Evolutionary conservation across 176 grass and related monocot genomes (phyloP).

Genomic region (Stipa capillata): DNA sequence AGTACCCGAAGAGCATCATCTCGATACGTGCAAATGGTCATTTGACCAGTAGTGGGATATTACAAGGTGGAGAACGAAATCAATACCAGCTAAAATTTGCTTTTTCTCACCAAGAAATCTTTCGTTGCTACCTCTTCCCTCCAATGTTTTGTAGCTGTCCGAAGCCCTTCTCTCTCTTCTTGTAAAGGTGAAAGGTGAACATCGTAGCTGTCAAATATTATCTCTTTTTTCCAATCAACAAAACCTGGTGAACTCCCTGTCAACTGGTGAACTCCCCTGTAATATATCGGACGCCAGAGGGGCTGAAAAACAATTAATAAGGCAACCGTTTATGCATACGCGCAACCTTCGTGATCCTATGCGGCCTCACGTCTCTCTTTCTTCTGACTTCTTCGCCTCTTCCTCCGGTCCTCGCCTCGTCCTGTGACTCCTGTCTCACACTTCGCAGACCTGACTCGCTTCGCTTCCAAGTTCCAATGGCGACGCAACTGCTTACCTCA

Average conservation of each 20-base stretch:
- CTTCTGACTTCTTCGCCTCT: slow-evolving; percentile 34
- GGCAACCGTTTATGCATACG: not conserved
- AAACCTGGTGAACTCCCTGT: too few species aligned
- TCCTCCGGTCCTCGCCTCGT: slow-evolving; percentile 17
- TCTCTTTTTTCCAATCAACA: too few species aligned
- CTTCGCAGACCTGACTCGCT: slow-evolving; percentile 30
- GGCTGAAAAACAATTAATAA: not conserved
- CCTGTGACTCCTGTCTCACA: not conserved
- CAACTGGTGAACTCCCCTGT: not conserved
- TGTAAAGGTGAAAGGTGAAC: too few species aligned
- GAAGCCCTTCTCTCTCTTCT: too few species aligned
- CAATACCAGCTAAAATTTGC: too few species aligned
- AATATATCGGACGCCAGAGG: not conserved
- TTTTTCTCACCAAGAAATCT: too few species aligned
- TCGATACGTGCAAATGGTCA: not conserved
- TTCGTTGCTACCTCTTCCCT: too few species aligned
- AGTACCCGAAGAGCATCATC: too few species aligned
- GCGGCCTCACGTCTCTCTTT: slow-evolving; percentile 19
- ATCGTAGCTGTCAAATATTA: too few species aligned
- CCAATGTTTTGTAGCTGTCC: too few species aligned
- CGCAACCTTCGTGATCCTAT: not conserved
- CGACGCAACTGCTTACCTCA: slow-evolving; percentile 39
- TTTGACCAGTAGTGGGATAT: not conserved
- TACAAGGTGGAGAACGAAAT: too few species aligned
- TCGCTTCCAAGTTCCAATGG: slow-evolving; percentile 56